These are phyloP conservation scores for Penicillium sp. DNA, from an alignment of 2,329 filamentous ascomycete genomes.

Conservation along the genomic window DNA sequence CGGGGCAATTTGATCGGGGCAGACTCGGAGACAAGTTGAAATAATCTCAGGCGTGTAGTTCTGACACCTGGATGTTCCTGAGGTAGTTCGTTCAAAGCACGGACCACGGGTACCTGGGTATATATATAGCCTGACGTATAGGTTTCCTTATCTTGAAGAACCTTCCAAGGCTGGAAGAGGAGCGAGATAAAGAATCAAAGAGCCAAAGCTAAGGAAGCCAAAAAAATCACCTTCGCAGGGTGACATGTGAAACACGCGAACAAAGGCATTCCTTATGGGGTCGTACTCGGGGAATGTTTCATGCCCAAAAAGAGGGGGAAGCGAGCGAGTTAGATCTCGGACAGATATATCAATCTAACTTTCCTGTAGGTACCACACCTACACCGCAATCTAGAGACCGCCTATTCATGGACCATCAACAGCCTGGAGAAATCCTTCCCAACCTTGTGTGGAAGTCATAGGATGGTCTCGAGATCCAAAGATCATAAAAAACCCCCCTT, in stretches of 20 bases:
- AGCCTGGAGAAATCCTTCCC: too few species aligned
- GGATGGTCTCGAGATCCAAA: background rate
- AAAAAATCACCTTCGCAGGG: background rate
- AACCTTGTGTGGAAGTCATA: too few species aligned
- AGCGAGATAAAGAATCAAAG: background rate
- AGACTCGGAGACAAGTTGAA: too few species aligned
- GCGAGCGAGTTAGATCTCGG: background rate
- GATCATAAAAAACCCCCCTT: too few species aligned
- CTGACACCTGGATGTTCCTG: too few species aligned
- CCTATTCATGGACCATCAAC: background rate
- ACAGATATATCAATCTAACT: background rate
- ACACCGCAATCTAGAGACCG: background rate
- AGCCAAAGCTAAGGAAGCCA: background rate
- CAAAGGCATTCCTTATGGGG: background rate
- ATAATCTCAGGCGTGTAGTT: too few species aligned
- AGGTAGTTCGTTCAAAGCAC: too few species aligned
- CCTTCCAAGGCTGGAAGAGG: background rate
- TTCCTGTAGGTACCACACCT: constrained; percentile 1
- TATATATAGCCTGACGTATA: background rate
- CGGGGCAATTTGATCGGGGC: too few species aligned
- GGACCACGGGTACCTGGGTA: background rate
- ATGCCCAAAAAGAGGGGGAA: background rate
- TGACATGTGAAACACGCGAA: background rate
- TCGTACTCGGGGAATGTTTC: background rate
- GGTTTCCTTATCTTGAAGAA: background rate